Conservation (phyloP, 2,329 filamentous ascomycete genomes). For the Laburnicola sp. region DNA sequence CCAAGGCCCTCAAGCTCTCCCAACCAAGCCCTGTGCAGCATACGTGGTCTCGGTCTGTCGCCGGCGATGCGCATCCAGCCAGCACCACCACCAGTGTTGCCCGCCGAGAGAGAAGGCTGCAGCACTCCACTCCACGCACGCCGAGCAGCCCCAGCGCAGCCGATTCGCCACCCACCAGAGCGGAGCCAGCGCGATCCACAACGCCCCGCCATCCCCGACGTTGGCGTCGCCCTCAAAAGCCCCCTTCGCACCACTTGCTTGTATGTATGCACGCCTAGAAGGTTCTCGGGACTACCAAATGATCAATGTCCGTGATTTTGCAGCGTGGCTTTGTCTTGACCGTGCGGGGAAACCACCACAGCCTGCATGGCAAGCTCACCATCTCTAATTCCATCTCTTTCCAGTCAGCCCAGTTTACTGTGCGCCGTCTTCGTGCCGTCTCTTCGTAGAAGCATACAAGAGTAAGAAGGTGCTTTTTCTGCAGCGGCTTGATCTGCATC, state of each 20-base stretch:
- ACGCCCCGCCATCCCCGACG: background rate
- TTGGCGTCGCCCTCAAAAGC: background rate
- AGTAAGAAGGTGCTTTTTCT: too few relatives aligned
- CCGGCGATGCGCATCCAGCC: slow-evolving; percentile 22
- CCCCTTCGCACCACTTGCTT: background rate
- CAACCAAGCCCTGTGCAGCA: slow-evolving; percentile 1
- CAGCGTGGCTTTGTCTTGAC: too few relatives aligned
- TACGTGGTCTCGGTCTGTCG: background rate
- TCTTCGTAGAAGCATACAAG: too few relatives aligned
- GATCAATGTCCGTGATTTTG: too few relatives aligned
- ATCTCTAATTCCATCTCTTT: too few relatives aligned
- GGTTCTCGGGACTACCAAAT: too few relatives aligned
- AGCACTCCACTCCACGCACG: slow-evolving; percentile 10
- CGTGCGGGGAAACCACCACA: too few relatives aligned
- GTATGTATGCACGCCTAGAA: too few relatives aligned
- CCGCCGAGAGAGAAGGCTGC: slow-evolving; percentile 2
- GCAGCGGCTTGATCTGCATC: too few relatives aligned
- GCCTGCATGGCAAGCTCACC: too few relatives aligned
- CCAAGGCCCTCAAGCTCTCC: background rate
- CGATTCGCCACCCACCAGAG: slow-evolving; percentile 8
- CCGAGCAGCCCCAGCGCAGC: slow-evolving; percentile 6
- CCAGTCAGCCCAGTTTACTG: too few relatives aligned
- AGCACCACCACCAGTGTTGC: background rate
- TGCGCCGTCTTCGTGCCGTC: too few relatives aligned
- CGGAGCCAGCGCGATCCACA: slow-evolving; percentile 2